A percentile compares a stretch with the other conserved stretches of the same genome.
Conservation (phyloP, 257 asterid species). For the Avicennia marina region DNA sequence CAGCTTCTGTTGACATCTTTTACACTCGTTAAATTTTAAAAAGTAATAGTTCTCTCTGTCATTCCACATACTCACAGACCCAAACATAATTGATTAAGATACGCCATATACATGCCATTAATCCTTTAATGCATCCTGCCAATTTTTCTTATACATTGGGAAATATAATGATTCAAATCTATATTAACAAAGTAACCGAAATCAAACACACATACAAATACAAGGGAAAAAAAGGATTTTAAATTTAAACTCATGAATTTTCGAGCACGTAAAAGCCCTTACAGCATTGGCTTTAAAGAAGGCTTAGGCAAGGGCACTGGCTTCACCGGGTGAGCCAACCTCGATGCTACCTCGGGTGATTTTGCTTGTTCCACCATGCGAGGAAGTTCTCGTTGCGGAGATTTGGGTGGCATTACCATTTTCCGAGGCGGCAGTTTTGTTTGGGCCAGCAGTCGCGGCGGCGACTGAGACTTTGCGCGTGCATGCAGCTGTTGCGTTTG, state of each 20-base stretch:
- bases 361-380: constrained; percentile 17
- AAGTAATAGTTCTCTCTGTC: too few species aligned
- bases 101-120: too few species aligned
- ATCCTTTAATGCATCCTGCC: too few species aligned
- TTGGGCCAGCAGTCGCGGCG: constrained; percentile 24
- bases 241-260: neutral
- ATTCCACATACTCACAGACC: too few species aligned
- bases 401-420: constrained; percentile 33
- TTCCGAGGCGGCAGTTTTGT: constrained; percentile 30
- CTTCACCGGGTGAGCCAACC: constrained; percentile 24
- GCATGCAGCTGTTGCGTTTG: constrained; percentile 29
- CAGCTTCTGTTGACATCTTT: too few species aligned
- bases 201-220: neutral
- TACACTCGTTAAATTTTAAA: too few species aligned
- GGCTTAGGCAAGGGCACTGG: constrained; percentile 23
- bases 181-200: too few species aligned
- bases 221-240: neutral
- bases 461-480: constrained; percentile 24
- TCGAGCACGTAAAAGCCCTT: constrained; percentile 3
- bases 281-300: constrained; percentile 31
- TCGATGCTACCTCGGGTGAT: constrained; percentile 25
- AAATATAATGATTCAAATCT: too few species aligned
- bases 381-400: constrained; percentile 28
- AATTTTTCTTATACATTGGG: too few species aligned
- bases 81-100: too few species aligned